phyloP scores from a whole-genome alignment of 78 protist species.

The slime mould (Dictyostelium discoideum) region DNA sequence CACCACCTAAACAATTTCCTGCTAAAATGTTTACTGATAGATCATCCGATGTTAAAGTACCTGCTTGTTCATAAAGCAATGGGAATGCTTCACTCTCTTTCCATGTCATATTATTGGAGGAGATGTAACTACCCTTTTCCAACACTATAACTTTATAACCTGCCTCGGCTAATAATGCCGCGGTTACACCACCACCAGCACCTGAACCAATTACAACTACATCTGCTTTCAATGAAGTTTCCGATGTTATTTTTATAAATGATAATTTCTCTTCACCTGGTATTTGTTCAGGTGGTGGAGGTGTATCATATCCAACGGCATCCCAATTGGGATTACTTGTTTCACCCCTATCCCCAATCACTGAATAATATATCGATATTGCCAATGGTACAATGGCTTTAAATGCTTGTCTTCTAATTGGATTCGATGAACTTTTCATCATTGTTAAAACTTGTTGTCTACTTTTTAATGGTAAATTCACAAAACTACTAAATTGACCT shows the following conservation, averaged over 20 bases:
- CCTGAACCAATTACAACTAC: slow-evolving; percentile 82
- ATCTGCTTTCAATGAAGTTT: slow-evolving; percentile 63
- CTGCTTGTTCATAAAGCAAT: slow-evolving; percentile 68
- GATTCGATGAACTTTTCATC: slow-evolving; percentile 26
- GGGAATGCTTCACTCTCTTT: slow-evolving; percentile 60
- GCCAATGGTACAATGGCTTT: slow-evolving; percentile 59
- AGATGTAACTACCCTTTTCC: slow-evolving; percentile 54
- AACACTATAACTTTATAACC: slow-evolving; percentile 64
- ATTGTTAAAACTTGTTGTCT: slow-evolving; percentile 34
- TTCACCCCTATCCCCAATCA: neutral
- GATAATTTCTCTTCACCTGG: slow-evolving; percentile 51
- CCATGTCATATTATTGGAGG: slow-evolving; percentile 52
- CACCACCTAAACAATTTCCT: slow-evolving; percentile 80
- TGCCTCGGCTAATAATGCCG: slow-evolving; percentile 38
- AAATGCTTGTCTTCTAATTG: slow-evolving; percentile 57
- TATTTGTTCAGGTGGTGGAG: slow-evolving; percentile 60
- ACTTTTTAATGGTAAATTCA: neutral
- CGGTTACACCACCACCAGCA: slow-evolving; percentile 82
- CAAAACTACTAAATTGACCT: slow-evolving; percentile 37
- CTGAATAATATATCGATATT: slow-evolving; percentile 14
- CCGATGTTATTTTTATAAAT: slow-evolving; percentile 23
- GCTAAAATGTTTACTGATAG: slow-evolving; percentile 39
- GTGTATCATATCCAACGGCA: neutral
- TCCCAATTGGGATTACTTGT: slow-evolving; percentile 59
- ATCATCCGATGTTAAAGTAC: slow-evolving; percentile 49